Percentiles rank a stretch among this genome's conserved stretches.
Conservation (phyloP, 1,284 basidiomycete species). For the Puccinia triticina region DNA sequence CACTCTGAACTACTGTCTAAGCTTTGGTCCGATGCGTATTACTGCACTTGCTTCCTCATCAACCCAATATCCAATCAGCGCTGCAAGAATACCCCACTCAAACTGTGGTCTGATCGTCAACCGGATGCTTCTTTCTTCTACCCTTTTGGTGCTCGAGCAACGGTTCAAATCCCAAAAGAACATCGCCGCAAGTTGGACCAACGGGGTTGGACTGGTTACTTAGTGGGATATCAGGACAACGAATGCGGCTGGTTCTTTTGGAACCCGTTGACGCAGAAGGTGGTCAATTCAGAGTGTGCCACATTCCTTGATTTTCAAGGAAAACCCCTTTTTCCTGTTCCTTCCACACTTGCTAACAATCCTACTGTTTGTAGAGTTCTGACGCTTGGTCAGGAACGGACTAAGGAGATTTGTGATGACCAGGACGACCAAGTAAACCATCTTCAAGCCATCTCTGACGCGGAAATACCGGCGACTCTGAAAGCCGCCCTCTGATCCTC, state of each 20-base stretch:
- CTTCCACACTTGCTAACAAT: neutral
- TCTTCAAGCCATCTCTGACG: too few relatives aligned
- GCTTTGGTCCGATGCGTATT: constrained; percentile 6
- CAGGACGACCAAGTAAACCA: too few relatives aligned
- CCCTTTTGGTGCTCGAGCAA: constrained; percentile 10
- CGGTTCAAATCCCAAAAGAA: constrained; percentile 17
- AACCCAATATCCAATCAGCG: constrained; percentile 15
- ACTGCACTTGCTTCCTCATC: neutral
- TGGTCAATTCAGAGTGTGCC: too few relatives aligned
- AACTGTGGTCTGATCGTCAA: neutral
- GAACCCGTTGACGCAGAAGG: too few relatives aligned
- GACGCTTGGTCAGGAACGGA: neutral
- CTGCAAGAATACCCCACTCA: neutral
- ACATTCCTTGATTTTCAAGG: too few relatives aligned
- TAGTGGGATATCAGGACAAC: constrained; percentile 5
- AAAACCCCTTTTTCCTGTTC: neutral
- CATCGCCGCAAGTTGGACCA: neutral
- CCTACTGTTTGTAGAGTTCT: neutral
- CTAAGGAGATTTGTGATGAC: too few relatives aligned
- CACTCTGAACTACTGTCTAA: neutral
- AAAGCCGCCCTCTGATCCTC: neutral
- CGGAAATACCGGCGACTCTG: too few relatives aligned
- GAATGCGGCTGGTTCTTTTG: too few relatives aligned
- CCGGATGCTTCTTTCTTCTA: neutral
- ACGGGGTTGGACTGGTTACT: neutral